phyloP scores from a whole-genome alignment of 495 filamentous ascomycete species.

The Hypoxylon lienhwacheense region DNA sequence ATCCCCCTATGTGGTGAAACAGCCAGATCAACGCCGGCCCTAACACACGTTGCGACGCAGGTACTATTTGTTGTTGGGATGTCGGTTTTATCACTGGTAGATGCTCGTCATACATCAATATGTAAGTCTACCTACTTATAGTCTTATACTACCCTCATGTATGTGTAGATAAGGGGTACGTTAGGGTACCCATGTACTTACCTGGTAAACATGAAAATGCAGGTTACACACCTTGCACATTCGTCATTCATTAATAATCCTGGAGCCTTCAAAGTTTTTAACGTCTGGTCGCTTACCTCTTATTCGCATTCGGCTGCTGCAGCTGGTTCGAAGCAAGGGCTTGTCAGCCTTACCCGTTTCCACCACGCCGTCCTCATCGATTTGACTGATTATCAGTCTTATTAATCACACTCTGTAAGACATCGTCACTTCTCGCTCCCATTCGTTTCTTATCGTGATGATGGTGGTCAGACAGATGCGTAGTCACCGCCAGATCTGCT shows the following conservation, averaged over 20 bases:
- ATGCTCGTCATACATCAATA: too few relatives aligned
- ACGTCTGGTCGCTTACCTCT: constrained; percentile 8
- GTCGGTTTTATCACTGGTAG: too few relatives aligned
- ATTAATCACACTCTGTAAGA: constrained; percentile 16
- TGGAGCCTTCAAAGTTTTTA: too few relatives aligned
- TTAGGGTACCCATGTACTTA: too few relatives aligned
- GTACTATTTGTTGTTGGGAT: constrained; percentile 7
- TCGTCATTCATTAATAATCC: too few relatives aligned
- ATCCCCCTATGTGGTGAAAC: constrained; percentile 18
- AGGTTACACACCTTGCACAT: too few relatives aligned
- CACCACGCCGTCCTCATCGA: background rate
- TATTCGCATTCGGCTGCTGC: background rate
- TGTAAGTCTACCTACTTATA: too few relatives aligned
- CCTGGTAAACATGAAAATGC: too few relatives aligned
- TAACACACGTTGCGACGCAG: constrained; percentile 4
- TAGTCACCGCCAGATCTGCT: constrained; percentile 22
- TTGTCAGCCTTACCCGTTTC: constrained; percentile 11
- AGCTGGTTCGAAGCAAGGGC: constrained; percentile 6
- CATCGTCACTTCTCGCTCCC: background rate
- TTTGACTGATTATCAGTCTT: background rate
- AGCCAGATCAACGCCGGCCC: constrained; percentile 3
- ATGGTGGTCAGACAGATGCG: constrained; percentile 26
- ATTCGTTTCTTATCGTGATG: constrained; percentile 9
- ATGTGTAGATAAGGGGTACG: too few relatives aligned
- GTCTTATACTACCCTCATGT: too few relatives aligned